Conservation (phyloP, 352 stramenopile genomes). For the Phytopythium sindhum region DNA sequence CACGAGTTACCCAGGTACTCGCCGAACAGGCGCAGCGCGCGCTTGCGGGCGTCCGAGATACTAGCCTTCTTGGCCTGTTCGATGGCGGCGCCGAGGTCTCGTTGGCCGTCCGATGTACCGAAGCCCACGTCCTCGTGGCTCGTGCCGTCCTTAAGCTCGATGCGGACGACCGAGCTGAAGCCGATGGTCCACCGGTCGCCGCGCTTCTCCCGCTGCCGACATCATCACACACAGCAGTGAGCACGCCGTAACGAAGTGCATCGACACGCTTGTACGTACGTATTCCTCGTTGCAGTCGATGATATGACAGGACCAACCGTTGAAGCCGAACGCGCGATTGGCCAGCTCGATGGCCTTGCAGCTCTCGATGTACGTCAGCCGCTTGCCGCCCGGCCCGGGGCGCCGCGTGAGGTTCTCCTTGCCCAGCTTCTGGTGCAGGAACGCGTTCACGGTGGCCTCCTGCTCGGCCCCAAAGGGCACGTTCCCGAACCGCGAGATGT, state of each 20-base stretch:
- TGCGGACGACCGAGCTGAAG: conserved; percentile 76
- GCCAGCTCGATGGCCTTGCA: conserved; percentile 88
- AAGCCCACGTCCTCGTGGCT: conserved; percentile 84
- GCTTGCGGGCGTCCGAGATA: conserved; percentile 82
- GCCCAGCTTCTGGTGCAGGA: conserved; percentile 81
- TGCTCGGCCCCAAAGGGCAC: conserved; percentile 49
- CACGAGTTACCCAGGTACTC: conserved; percentile 87
- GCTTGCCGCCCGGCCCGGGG: conserved; percentile 63
- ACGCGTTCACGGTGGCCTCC: conserved; percentile 55
- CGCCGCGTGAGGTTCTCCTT: conserved; percentile 67
- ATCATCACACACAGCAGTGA: neutral
- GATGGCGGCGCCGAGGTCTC: conserved; percentile 63
- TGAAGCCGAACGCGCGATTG: conserved; percentile 88
- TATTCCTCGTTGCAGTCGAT: conserved; percentile 86
- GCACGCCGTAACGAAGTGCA: neutral
- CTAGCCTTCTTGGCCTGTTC: conserved; percentile 87
- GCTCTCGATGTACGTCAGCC: conserved; percentile 87
- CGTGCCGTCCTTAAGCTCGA: conserved; percentile 84
- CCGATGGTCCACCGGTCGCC: conserved; percentile 69
- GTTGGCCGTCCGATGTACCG: conserved; percentile 72
- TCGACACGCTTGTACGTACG: conserved; percentile 29
- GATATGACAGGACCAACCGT: conserved; percentile 83
- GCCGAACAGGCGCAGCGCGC: conserved; percentile 75
- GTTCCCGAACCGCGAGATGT: conserved; percentile 44
- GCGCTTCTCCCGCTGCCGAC: conserved; percentile 56